These are phyloP conservation scores for Myxozyma neotropica DNA, from an alignment of 805 yeast genomes.

Conservation along the genomic window DNA sequence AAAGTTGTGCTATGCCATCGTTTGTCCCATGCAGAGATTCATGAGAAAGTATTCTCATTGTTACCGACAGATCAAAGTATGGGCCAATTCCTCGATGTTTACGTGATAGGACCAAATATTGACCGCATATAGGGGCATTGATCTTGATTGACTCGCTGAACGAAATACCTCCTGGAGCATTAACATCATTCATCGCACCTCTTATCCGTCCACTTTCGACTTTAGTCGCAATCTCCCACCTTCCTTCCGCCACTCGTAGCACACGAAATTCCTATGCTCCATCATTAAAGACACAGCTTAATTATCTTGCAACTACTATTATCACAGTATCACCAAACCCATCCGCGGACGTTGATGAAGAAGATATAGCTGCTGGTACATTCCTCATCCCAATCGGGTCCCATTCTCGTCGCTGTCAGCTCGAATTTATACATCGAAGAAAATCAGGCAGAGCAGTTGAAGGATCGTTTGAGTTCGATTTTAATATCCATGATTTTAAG, in stretches of 20 bases:
- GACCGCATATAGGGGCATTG: conserved; percentile 37
- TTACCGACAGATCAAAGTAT: conserved; percentile 14
- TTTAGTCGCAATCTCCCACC: conserved; percentile 45
- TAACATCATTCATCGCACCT: conserved; percentile 55
- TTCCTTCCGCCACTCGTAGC: background rate
- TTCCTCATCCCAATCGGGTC: conserved; percentile 56
- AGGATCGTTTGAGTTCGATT: conserved; percentile 58
- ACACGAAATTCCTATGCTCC: conserved; percentile 17
- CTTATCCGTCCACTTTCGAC: conserved; percentile 53
- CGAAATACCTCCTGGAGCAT: conserved; percentile 50
- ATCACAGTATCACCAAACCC: conserved; percentile 59
- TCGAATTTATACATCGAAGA: conserved; percentile 67
- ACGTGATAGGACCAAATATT: background rate
- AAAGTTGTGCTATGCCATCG: conserved; percentile 14
- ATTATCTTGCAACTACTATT: conserved; percentile 73
- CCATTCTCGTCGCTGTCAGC: conserved; percentile 52
- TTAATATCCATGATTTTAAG: conserved; percentile 50
- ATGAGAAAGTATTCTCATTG: conserved; percentile 35
- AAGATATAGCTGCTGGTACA: conserved; percentile 43
- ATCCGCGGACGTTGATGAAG: conserved; percentile 51
- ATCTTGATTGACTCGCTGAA: conserved; percentile 72
- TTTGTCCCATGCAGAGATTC: conserved; percentile 13
- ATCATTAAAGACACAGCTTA: conserved; percentile 18
- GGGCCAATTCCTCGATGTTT: background rate
- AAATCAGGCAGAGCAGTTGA: conserved; percentile 79